Evolutionary conservation across 2,329 filamentous ascomycete species (phyloP).

Genomic region (Aspergillus bombycis): DNA sequence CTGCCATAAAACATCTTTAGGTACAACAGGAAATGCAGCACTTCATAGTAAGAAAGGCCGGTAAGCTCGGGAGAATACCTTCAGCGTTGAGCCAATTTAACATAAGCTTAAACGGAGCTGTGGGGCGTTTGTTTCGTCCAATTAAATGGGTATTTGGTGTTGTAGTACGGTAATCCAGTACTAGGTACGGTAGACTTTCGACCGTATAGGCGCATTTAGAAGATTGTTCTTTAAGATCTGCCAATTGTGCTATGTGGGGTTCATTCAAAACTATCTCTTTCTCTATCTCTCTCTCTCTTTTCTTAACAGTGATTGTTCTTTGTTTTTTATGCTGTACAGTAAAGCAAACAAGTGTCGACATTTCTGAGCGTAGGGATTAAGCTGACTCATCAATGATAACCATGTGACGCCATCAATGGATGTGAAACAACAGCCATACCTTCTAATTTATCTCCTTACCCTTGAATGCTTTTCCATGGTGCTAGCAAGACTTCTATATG

Average conservation of each 20-base stretch:
- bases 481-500: background rate
- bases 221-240: background rate
- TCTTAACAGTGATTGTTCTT: background rate
- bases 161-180: background rate
- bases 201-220: background rate
- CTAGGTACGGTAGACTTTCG: background rate
- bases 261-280: background rate
- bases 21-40: background rate
- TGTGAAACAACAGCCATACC: background rate
- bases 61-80: background rate
- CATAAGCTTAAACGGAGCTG: conserved; percentile 11
- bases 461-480: background rate
- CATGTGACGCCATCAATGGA: background rate
- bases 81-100: conserved; percentile 10
- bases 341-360: background rate
- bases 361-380: background rate
- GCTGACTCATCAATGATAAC: background rate
- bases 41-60: background rate
- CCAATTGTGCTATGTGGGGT: background rate
- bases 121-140: background rate
- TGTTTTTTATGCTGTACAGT: background rate
- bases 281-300: too few species aligned
- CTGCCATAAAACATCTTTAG: background rate
- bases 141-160: background rate
- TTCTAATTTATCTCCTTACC: background rate